These are phyloP conservation scores for Podospora bellae-mahoneyi DNA, from an alignment of 495 filamentous ascomycete genomes.

Conservation along the genomic window DNA sequence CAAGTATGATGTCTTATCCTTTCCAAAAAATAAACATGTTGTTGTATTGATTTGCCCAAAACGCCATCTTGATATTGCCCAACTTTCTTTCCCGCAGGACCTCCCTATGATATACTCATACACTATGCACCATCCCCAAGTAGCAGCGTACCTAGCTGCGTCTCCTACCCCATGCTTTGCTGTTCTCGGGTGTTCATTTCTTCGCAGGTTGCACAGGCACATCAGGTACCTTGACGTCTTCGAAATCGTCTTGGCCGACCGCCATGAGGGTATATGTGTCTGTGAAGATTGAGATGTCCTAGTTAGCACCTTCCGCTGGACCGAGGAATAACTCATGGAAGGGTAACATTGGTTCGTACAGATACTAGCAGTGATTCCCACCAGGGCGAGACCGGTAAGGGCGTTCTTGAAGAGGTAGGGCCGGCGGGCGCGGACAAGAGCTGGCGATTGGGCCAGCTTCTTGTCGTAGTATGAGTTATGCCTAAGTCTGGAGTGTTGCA, in stretches of 20 bases:
- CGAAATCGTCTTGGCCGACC: conserved; percentile 96
- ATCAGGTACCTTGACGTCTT: conserved; percentile 85
- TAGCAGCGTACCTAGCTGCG: background rate
- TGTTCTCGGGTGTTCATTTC: conserved; percentile 25
- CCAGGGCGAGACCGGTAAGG: conserved; percentile 65
- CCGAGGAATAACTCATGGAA: background rate
- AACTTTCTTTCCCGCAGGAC: background rate
- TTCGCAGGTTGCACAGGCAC: conserved; percentile 38
- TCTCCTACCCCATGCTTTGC: background rate
- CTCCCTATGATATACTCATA: background rate
- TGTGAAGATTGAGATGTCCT: conserved; percentile 35
- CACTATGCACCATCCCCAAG: background rate
- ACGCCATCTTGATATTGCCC: background rate
- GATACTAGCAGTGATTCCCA: conserved; percentile 67
- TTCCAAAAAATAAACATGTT: background rate
- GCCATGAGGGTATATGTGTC: conserved; percentile 85
- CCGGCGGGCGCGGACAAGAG: conserved; percentile 83
- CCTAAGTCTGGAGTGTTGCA: conserved; percentile 53
- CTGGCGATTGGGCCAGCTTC: conserved; percentile 71
- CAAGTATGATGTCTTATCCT: background rate
- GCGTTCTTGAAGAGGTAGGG: conserved; percentile 91
- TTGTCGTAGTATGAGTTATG: conserved; percentile 86
- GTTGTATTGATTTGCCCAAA: background rate
- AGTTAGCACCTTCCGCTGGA: conserved; percentile 4
- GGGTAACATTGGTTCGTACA: conserved; percentile 51